Percentiles rank a stretch among this genome's conserved stretches.
Conservation (phyloP, 192 early-diverging fungal genomes). For the Coemansia sp. region DNA sequence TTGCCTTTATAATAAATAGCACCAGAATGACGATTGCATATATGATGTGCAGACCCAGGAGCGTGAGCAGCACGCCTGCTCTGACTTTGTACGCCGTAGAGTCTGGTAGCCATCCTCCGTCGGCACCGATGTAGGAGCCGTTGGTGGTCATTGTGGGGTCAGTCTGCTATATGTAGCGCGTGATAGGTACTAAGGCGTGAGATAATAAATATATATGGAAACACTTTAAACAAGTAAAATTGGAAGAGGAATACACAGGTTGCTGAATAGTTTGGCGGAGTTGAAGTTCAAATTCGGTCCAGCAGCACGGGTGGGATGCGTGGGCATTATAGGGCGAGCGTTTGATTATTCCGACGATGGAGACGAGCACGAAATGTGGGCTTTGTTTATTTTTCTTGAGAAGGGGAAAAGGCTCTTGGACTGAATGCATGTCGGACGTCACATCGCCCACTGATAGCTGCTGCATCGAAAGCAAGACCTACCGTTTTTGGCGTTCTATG, state of each 20-base stretch:
- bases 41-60: conserved; percentile 25
- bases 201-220: conserved; percentile 10
- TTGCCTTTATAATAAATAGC: conserved; percentile 45
- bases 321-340: not conserved
- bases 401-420: not conserved
- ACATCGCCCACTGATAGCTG: too few species aligned
- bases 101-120: conserved; percentile 15
- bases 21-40: conserved; percentile 27
- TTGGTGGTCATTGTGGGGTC: not conserved
- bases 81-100: conserved; percentile 35
- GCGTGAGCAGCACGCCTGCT: conserved; percentile 21
- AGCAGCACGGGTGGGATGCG: not conserved
- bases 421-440: too few species aligned
- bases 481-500: not conserved
- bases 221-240: too few species aligned
- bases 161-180: not conserved
- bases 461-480: not conserved
- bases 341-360: not conserved
- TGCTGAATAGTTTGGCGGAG: not conserved
- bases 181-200: not conserved
- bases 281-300: not conserved
- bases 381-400: not conserved
- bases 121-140: not conserved
- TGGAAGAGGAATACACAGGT: not conserved
- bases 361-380: not conserved